These are phyloP conservation scores for Quercus suber DNA, from an alignment of 306 rosid genomes.

Conservation along the genomic window DNA sequence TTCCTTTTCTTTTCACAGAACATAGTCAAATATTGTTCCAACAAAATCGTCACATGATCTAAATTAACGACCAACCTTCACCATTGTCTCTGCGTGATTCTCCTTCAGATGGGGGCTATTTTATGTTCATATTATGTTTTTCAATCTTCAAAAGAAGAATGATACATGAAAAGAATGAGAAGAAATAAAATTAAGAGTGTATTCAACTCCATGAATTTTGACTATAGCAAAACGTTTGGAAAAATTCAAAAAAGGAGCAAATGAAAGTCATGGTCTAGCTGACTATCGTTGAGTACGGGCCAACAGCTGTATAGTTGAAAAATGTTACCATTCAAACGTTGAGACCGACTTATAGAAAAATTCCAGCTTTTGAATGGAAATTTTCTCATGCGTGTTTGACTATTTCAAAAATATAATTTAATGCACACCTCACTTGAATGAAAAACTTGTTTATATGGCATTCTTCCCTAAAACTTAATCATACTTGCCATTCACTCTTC, in stretches of 20 bases:
- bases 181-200: not conserved
- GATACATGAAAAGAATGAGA: not conserved
- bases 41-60: not conserved
- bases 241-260: not conserved
- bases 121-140: not conserved
- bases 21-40: not conserved
- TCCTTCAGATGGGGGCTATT: not conserved
- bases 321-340: not conserved
- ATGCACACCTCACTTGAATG: not conserved
- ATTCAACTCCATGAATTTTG: not conserved
- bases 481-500: not conserved
- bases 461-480: not conserved
- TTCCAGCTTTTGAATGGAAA: not conserved
- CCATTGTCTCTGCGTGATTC: not conserved
- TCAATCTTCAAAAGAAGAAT: not conserved
- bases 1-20: not conserved
- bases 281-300: not conserved
- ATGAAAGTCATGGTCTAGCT: not conserved
- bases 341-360: not conserved
- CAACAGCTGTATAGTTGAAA: not conserved
- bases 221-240: not conserved
- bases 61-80: not conserved
- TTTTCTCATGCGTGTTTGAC: constrained; percentile 13
- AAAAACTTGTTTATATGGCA: not conserved
- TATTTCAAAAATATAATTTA: not conserved